phyloP scores from a whole-genome alignment of 257 asterid genomes.

The Penstemon barbatus region DNA sequence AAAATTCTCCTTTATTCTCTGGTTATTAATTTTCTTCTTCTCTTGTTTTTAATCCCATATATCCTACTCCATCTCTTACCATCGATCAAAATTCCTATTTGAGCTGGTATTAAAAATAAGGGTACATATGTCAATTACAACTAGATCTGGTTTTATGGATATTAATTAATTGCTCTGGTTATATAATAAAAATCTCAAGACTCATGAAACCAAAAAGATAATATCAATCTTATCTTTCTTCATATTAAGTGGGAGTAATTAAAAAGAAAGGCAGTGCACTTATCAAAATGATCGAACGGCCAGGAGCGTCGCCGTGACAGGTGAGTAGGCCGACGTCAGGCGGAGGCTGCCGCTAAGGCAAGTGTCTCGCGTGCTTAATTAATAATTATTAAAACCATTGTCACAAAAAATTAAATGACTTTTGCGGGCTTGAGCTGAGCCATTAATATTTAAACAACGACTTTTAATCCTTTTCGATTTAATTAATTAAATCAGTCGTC shows the following conservation, averaged over 20 bases:
- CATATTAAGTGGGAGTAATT: neutral
- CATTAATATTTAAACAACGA: slow-evolving; percentile 7
- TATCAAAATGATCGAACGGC: neutral
- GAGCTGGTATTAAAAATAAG: too few species aligned
- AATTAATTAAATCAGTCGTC: slow-evolving; percentile 14
- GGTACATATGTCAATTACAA: too few species aligned
- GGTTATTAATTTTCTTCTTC: too few species aligned
- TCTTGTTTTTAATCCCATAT: too few species aligned
- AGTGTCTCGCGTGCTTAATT: slow-evolving; percentile 30
- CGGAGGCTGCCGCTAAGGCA: slow-evolving; percentile 21
- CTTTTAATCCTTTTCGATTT: neutral
- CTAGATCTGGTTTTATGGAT: too few species aligned
- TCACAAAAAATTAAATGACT: slow-evolving; percentile 12
- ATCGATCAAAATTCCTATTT: too few species aligned
- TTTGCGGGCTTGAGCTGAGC: neutral
- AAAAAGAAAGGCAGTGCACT: too few species aligned
- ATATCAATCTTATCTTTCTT: neutral
- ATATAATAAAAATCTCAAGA: too few species aligned
- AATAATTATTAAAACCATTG: neutral
- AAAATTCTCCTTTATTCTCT: too few species aligned
- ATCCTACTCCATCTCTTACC: too few species aligned
- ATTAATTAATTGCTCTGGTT: too few species aligned
- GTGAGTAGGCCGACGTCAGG: slow-evolving; percentile 33
- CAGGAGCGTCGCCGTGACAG: neutral
- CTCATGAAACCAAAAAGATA: too few species aligned